phyloP scores from a whole-genome alignment of 441 rosid species.

The Euphorbia celastroides region DNA sequence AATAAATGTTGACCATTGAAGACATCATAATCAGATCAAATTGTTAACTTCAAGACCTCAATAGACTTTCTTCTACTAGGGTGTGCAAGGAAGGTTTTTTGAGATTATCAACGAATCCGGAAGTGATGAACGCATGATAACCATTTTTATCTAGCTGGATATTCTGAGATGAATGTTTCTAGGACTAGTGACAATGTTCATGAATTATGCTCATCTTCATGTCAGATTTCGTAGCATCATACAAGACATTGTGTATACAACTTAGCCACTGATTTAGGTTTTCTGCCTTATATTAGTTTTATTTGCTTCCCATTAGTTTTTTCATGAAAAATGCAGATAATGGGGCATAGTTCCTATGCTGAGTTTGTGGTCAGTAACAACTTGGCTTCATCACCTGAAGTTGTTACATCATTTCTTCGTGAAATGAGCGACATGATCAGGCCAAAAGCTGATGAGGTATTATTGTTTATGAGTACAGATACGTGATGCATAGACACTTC shows the following conservation, averaged over 20 bases:
- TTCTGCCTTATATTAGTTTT: not conserved
- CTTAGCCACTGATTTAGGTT: not conserved
- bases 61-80: not conserved
- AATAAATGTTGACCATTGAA: not conserved
- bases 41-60: not conserved
- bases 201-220: not conserved
- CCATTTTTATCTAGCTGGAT: not conserved
- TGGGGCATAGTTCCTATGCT: constrained; percentile 70
- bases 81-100: not conserved
- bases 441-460: constrained; percentile 81
- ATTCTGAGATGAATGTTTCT: not conserved
- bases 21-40: not conserved
- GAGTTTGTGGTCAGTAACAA: constrained; percentile 66
- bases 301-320: constrained; percentile 17
- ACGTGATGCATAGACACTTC: constrained; percentile 4
- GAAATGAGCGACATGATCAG: constrained; percentile 75
- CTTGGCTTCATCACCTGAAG: constrained; percentile 87
- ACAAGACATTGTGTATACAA: not conserved
- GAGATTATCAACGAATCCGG: not conserved
- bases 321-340: constrained; percentile 46
- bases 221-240: not conserved
- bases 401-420: constrained; percentile 66
- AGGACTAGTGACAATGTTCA: not conserved
- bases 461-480: constrained; percentile 10
- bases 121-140: not conserved